phyloP scores from a whole-genome alignment of 2,329 filamentous ascomycete species.

The Scedosporium minutisporum region DNA sequence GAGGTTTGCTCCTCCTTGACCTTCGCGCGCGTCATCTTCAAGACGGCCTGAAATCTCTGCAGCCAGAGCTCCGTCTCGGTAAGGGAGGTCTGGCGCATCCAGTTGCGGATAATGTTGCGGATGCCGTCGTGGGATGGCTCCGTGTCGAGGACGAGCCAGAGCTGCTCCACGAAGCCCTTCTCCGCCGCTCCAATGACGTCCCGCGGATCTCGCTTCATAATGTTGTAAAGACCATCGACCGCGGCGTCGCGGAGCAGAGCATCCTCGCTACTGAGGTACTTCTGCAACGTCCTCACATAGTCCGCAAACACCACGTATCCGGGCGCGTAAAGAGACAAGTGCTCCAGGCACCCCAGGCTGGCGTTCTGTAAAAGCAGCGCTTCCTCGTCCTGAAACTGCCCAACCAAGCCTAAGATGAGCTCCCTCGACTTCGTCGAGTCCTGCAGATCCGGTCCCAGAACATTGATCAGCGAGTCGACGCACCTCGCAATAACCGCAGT shows the following conservation, averaged over 20 bases:
- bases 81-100: slow-evolving; percentile 84
- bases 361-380: slow-evolving; percentile 63
- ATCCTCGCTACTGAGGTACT: slow-evolving; percentile 61
- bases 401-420: slow-evolving; percentile 77
- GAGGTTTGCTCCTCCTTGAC: slow-evolving; percentile 37
- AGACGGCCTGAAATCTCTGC: slow-evolving; percentile 73
- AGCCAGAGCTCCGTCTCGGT: slow-evolving; percentile 78
- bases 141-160: slow-evolving; percentile 83
- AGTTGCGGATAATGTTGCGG: slow-evolving; percentile 81
- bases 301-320: slow-evolving; percentile 73
- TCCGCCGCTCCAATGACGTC: slow-evolving; percentile 71
- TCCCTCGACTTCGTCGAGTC: slow-evolving; percentile 87
- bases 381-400: slow-evolving; percentile 70
- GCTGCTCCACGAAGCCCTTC: slow-evolving; percentile 73
- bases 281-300: slow-evolving; percentile 77
- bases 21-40: slow-evolving; percentile 76
- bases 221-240: slow-evolving; percentile 79
- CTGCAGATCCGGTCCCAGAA: slow-evolving; percentile 88
- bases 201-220: slow-evolving; percentile 86
- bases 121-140: slow-evolving; percentile 68
- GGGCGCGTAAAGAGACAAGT: slow-evolving; percentile 84
- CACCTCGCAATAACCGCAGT: slow-evolving; percentile 76
- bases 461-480: slow-evolving; percentile 92
- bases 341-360: slow-evolving; percentile 75
- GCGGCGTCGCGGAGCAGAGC: slow-evolving; percentile 67